Conservation (phyloP, 176 grass and related monocot species). For the Carex scoparia region DNA sequence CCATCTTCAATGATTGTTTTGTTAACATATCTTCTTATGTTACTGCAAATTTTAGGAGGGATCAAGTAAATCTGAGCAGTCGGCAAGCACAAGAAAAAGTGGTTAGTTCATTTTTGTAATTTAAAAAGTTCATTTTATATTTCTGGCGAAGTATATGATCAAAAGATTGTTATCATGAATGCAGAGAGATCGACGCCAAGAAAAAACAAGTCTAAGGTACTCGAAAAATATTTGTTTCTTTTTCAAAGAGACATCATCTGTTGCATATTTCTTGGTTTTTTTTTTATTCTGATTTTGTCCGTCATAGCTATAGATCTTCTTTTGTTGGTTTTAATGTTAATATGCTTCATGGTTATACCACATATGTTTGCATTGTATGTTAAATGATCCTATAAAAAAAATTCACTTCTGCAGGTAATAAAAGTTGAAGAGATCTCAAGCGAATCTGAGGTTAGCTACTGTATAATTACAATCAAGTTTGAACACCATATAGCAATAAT, state of each 20-base stretch:
- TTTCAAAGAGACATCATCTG: slow-evolving; percentile 7
- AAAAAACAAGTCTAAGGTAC: slow-evolving; percentile 45
- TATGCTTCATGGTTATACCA: background rate
- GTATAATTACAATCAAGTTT: background rate
- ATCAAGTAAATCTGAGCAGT: slow-evolving; percentile 21
- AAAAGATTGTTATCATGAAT: slow-evolving; percentile 26
- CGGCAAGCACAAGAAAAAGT: slow-evolving; percentile 45
- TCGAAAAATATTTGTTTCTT: slow-evolving; percentile 14
- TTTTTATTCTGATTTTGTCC: background rate
- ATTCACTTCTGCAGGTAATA: slow-evolving; percentile 31
- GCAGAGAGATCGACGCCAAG: slow-evolving; percentile 33
- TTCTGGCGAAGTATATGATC: slow-evolving; percentile 19
- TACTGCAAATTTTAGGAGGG: slow-evolving; percentile 23
- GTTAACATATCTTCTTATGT: slow-evolving; percentile 1
- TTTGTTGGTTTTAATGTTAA: background rate
- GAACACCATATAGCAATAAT: background rate
- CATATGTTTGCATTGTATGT: background rate
- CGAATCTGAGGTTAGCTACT: slow-evolving; percentile 37
- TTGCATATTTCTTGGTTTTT: background rate
- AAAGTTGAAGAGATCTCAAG: slow-evolving; percentile 47
- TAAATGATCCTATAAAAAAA: background rate
- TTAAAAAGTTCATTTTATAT: background rate
- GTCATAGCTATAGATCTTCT: background rate
- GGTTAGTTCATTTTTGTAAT: slow-evolving; percentile 37
- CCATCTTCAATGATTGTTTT: background rate